Evolutionary conservation across 1,284 basidiomycete species (phyloP).

Genomic region (Sphagnurus paluster): DNA sequence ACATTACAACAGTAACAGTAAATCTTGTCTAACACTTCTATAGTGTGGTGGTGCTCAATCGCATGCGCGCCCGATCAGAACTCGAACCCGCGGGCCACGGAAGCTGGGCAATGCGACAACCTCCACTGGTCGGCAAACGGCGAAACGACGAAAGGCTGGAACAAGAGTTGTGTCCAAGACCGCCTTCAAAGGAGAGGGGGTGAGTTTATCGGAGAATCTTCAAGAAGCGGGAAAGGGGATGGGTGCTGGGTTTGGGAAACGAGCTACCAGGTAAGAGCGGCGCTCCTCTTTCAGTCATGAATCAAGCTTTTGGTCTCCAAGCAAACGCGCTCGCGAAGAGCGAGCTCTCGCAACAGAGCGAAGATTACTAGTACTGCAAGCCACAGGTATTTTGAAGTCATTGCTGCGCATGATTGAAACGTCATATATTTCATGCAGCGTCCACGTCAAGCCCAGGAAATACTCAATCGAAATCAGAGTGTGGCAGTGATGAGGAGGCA

Average conservation of each 20-base stretch:
- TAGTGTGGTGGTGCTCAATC: slow-evolving; percentile 82
- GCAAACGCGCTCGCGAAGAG: slow-evolving; percentile 75
- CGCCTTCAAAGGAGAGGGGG: slow-evolving; percentile 59
- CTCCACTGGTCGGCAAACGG: slow-evolving; percentile 58
- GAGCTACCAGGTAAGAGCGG: slow-evolving; percentile 58
- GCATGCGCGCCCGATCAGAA: slow-evolving; percentile 50
- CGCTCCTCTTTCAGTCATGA: background rate
- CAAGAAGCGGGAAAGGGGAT: slow-evolving; percentile 41
- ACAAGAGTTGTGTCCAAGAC: slow-evolving; percentile 58
- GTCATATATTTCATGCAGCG: too few species aligned
- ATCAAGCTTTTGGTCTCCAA: too few species aligned
- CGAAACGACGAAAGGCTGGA: slow-evolving; percentile 69
- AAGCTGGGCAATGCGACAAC: slow-evolving; percentile 35
- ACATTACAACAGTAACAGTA: slow-evolving; percentile 4
- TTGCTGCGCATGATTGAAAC: too few species aligned
- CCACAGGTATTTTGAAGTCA: slow-evolving; percentile 23
- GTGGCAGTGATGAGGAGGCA: slow-evolving; percentile 35
- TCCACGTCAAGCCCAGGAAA: slow-evolving; percentile 11
- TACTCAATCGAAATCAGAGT: slow-evolving; percentile 24
- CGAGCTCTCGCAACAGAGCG: slow-evolving; percentile 70
- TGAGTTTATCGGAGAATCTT: slow-evolving; percentile 47
- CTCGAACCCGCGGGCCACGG: slow-evolving; percentile 36
- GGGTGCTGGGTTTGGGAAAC: slow-evolving; percentile 67
- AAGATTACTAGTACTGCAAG: slow-evolving; percentile 47
- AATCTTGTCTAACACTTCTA: slow-evolving; percentile 3